phyloP scores from a whole-genome alignment of 2,329 filamentous ascomycete genomes.

The Erysiphe pulchra region DNA sequence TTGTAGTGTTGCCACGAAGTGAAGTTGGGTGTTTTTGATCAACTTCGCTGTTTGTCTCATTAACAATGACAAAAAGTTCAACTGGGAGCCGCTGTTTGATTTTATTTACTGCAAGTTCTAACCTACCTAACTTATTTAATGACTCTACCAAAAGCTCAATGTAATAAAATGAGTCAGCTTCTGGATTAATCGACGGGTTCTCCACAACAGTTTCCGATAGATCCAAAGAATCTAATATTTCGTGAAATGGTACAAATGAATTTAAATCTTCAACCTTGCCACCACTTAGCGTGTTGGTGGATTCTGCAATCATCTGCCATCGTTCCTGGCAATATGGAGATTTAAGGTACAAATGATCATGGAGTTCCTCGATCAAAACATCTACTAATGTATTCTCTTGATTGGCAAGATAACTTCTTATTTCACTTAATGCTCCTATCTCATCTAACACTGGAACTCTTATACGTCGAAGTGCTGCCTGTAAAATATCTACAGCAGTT shows the following conservation, averaged over 20 bases:
- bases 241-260: conserved; percentile 25
- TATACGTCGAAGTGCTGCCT: conserved; percentile 62
- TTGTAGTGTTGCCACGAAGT: conserved; percentile 25
- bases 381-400: conserved; percentile 83
- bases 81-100: conserved; percentile 85
- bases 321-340: conserved; percentile 92
- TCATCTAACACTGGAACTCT: conserved; percentile 71
- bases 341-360: conserved; percentile 92
- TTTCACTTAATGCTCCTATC: conserved; percentile 67
- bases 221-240: conserved; percentile 33
- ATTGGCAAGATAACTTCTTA: conserved; percentile 71
- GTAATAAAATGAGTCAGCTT: conserved; percentile 88
- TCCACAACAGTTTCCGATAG: conserved; percentile 41
- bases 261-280: conserved; percentile 21
- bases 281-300: conserved; percentile 23
- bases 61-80: conserved; percentile 79
- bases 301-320: conserved; percentile 63
- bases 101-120: conserved; percentile 68
- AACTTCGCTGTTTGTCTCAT: conserved; percentile 83
- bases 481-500: conserved; percentile 73
- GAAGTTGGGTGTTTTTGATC: conserved; percentile 80
- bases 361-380: conserved; percentile 87
- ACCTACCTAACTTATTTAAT: conserved; percentile 62
- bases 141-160: conserved; percentile 70
- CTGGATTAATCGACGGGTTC: conserved; percentile 77